Conservation (phyloP, 1,139 yeast species). For the Magnusiomyces suaveolens region DNA sequence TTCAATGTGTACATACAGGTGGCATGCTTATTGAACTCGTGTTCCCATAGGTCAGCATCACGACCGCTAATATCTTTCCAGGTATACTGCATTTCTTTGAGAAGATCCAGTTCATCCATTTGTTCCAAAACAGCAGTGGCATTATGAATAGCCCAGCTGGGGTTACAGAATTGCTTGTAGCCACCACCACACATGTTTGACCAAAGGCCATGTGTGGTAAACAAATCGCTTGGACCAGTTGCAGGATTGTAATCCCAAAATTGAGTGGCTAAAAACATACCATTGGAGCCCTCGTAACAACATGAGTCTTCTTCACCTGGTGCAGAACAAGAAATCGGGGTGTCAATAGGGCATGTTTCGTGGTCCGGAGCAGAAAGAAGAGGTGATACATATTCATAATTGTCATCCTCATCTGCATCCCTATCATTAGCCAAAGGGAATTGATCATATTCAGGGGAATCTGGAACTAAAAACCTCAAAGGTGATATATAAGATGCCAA, state of each 20-base stretch:
- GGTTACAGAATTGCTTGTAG: slow-evolving; percentile 68
- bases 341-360: slow-evolving; percentile 48
- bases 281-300: slow-evolving; percentile 86
- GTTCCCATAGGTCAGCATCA: slow-evolving; percentile 78
- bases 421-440: not conserved
- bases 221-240: slow-evolving; percentile 64
- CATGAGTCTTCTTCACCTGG: slow-evolving; percentile 42
- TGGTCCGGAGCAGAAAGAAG: slow-evolving; percentile 19
- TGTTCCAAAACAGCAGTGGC: slow-evolving; percentile 46
- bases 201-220: slow-evolving; percentile 84
- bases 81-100: slow-evolving; percentile 45
- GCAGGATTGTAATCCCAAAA: slow-evolving; percentile 92
- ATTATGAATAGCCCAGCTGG: slow-evolving; percentile 45
- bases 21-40: slow-evolving; percentile 92
- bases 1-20: slow-evolving; percentile 78
- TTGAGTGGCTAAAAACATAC: slow-evolving; percentile 75
- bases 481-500: not conserved
- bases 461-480: not conserved
- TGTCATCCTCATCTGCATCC: not conserved
- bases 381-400: not conserved
- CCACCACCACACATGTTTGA: slow-evolving; percentile 74
- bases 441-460: not conserved
- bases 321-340: slow-evolving; percentile 55
- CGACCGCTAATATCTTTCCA: slow-evolving; percentile 77
- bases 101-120: slow-evolving; percentile 44